Conservation (phyloP, 441 rosid species). For the Populus hybrid region DNA sequence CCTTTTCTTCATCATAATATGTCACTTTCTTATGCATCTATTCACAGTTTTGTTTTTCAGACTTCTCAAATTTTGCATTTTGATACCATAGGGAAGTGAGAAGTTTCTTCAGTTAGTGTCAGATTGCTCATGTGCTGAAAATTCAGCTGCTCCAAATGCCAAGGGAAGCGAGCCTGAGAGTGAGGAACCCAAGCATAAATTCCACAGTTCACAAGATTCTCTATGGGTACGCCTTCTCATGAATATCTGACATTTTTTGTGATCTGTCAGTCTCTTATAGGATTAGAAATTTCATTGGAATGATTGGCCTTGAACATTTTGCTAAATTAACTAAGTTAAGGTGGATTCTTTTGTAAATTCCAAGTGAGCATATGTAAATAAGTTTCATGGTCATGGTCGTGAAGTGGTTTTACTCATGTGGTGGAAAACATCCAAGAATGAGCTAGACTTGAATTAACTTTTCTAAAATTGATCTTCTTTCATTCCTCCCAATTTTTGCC, state of each 20-base stretch:
- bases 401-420: neutral
- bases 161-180: slow-evolving; percentile 26
- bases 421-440: no score
- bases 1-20: neutral
- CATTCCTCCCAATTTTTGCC: neutral
- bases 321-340: neutral
- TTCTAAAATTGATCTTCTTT: neutral
- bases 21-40: neutral
- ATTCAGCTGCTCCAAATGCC: slow-evolving; percentile 17
- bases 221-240: slow-evolving; percentile 45
- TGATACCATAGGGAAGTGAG: slow-evolving; percentile 71
- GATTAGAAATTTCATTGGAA: neutral
- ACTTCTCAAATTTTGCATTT: slow-evolving; percentile 12
- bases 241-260: neutral
- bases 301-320: neutral
- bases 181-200: slow-evolving; percentile 20
- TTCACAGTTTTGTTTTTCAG: neutral
- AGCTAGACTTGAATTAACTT: neutral
- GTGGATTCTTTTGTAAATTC: neutral
- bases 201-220: slow-evolving; percentile 23
- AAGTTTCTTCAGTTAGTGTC: slow-evolving; percentile 78
- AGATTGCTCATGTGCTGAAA: slow-evolving; percentile 37
- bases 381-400: neutral
- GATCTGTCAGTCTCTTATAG: neutral
- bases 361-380: neutral